phyloP scores from a whole-genome alignment of 495 filamentous ascomycete genomes.

The Jackrogersella minutella region DNA sequence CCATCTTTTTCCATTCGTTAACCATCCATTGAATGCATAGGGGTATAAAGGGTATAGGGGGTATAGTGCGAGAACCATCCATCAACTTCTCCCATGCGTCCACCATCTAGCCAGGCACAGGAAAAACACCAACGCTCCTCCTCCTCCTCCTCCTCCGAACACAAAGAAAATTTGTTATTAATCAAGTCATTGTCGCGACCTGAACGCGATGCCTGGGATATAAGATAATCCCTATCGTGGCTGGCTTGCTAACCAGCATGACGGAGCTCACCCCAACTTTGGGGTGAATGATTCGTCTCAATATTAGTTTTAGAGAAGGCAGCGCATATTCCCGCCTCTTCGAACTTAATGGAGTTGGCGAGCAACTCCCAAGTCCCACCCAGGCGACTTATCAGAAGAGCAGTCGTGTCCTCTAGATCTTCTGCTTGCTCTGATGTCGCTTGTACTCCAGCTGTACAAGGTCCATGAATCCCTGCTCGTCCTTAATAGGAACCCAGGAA shows the following conservation, averaged over 20 bases:
- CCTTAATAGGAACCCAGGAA: conserved; percentile 93
- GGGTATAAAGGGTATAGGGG: conserved; percentile 36
- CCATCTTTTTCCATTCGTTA: conserved; percentile 23
- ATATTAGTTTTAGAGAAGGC: conserved; percentile 4
- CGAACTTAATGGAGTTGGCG: neutral
- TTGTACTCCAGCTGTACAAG: conserved; percentile 94
- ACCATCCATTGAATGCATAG: conserved; percentile 37
- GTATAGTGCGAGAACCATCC: conserved; percentile 40
- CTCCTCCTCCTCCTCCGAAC: too few relatives aligned
- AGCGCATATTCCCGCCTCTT: neutral
- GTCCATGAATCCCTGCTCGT: conserved; percentile 93
- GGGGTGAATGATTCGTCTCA: conserved; percentile 1
- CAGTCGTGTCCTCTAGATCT: conserved; percentile 34
- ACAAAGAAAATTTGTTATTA: conserved; percentile 27
- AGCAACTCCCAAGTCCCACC: neutral
- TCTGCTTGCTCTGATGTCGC: conserved; percentile 59
- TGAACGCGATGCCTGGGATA: conserved; percentile 29
- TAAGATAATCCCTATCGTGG: neutral
- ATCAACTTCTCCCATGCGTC: conserved; percentile 26
- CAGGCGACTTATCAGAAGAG: conserved; percentile 6
- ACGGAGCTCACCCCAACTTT: neutral
- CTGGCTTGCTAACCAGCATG: conserved; percentile 6
- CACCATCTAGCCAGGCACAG: conserved; percentile 17
- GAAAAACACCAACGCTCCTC: conserved; percentile 32
- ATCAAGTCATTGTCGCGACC: conserved; percentile 31